Evolutionary conservation across 2,329 filamentous ascomycete genomes (phyloP).

Genomic region (Arthrobotrys pseudoclavata): DNA sequence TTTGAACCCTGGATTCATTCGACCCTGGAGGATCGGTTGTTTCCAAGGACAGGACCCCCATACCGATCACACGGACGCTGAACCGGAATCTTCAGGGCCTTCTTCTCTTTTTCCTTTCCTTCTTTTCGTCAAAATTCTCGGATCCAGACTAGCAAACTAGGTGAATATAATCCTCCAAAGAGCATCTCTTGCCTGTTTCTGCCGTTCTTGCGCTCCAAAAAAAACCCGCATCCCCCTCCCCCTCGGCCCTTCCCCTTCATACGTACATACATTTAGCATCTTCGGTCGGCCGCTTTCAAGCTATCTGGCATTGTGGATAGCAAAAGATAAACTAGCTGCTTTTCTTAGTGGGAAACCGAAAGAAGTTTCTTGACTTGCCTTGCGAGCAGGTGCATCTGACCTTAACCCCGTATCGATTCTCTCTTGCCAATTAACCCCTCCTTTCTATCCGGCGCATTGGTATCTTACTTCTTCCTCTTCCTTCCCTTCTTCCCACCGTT

Average conservation of each 20-base stretch:
- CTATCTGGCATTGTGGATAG: conserved; percentile 17
- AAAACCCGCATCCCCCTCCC: conserved; percentile 43
- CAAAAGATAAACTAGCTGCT: background rate
- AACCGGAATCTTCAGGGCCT: background rate
- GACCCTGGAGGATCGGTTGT: conserved; percentile 38
- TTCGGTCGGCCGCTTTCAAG: background rate
- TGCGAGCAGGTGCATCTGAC: conserved; percentile 18
- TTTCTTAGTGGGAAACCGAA: background rate
- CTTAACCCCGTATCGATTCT: conserved; percentile 16
- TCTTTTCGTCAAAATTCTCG: conserved; percentile 26
- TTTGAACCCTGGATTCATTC: conserved; percentile 31
- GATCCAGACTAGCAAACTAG: conserved; percentile 50
- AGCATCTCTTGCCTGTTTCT: conserved; percentile 58
- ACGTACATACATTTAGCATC: background rate
- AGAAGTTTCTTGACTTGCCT: conserved; percentile 7
- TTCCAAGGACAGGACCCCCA: conserved; percentile 5
- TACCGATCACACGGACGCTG: conserved; percentile 17
- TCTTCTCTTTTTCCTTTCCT: conserved; percentile 4
- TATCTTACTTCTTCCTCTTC: background rate
- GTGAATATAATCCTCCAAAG: conserved; percentile 46
- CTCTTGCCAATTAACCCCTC: conserved; percentile 26
- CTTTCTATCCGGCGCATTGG: conserved; percentile 22
- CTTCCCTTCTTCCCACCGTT: background rate
- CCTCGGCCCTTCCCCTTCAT: conserved; percentile 8
- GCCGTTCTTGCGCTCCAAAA: conserved; percentile 15